phyloP scores from a whole-genome alignment of 1,284 basidiomycete genomes.

The Apiotrichum veenhuisii region DNA sequence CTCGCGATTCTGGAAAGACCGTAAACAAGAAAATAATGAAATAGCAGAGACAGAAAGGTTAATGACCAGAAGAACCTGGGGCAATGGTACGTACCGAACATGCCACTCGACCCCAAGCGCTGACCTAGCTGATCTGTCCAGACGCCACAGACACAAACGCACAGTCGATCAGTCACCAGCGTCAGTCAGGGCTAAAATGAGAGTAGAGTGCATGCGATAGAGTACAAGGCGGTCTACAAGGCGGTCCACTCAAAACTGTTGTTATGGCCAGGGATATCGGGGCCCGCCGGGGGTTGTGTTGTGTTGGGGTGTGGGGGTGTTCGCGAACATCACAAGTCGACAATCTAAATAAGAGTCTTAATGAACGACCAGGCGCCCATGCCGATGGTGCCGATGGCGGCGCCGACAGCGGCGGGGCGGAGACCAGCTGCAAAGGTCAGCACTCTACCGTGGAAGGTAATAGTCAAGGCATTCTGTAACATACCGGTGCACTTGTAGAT shows the following conservation, averaged over 20 bases:
- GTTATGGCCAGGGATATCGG: not conserved
- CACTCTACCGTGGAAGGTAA: no score
- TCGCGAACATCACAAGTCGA: not conserved
- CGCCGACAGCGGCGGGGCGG: conserved; percentile 80
- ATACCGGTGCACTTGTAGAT: conserved; percentile 91
- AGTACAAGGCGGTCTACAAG: conserved; percentile 10
- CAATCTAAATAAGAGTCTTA: conserved; percentile 53
- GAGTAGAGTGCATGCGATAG: conserved; percentile 11
- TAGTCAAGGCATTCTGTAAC: conserved; percentile 32
- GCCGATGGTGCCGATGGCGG: conserved; percentile 77
- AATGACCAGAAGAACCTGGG: no score
- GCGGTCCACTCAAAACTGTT: not conserved
- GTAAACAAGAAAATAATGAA: no score
- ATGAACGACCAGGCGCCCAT: conserved; percentile 89
- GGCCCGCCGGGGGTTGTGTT: no score
- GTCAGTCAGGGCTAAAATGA: conserved; percentile 3
- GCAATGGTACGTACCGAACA: no score
- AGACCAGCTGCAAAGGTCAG: conserved; percentile 69
- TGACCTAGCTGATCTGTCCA: not conserved
- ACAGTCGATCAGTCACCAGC: no score
- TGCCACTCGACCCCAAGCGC: no score
- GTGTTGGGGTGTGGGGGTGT: not conserved
- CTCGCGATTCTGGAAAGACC: no score
- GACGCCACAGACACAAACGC: not conserved
- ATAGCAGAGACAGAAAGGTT: no score